Conservation (phyloP, 805 yeast species). For the Candida hungchunana region DNA sequence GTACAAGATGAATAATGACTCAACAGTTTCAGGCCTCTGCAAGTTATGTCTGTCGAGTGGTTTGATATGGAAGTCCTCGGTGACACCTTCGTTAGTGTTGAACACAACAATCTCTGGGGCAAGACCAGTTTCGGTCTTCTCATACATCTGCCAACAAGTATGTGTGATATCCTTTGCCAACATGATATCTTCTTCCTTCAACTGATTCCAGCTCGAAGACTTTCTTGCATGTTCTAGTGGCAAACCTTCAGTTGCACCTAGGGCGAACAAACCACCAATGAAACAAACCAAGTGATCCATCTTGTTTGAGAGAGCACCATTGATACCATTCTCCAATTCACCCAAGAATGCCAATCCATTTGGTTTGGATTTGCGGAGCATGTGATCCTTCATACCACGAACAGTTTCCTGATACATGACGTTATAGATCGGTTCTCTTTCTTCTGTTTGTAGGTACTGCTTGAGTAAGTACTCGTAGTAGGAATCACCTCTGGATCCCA, state of each 20-base stretch:
- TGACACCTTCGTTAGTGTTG: conserved; percentile 46
- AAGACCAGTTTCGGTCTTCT: conserved; percentile 65
- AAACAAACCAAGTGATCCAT: conserved; percentile 95
- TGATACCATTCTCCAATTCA: conserved; percentile 69
- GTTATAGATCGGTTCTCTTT: conserved; percentile 54
- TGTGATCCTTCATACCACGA: conserved; percentile 67
- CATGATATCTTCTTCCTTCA: conserved; percentile 57
- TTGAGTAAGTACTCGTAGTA: conserved; percentile 86
- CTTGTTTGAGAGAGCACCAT: conserved; percentile 55
- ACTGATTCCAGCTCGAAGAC: conserved; percentile 51
- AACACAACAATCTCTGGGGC: conserved; percentile 88
- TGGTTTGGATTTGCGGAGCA: conserved; percentile 60
- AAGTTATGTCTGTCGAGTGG: conserved; percentile 75
- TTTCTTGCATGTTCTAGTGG: conserved; percentile 51
- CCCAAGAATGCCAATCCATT: conserved; percentile 65
- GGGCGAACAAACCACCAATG: conserved; percentile 81
- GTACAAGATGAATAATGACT: conserved; percentile 75
- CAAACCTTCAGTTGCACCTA: conserved; percentile 83
- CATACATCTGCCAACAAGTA: conserved; percentile 84
- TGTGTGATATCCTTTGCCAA: conserved; percentile 72
- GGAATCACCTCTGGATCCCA: conserved; percentile 92
- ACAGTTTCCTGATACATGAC: conserved; percentile 76
- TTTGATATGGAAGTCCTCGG: conserved; percentile 62
- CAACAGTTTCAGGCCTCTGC: conserved; percentile 94
- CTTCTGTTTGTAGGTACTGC: conserved; percentile 76